Conservation (phyloP, 1,284 basidiomycete species). For the Ceratorhiza oryzae-sativae region DNA sequence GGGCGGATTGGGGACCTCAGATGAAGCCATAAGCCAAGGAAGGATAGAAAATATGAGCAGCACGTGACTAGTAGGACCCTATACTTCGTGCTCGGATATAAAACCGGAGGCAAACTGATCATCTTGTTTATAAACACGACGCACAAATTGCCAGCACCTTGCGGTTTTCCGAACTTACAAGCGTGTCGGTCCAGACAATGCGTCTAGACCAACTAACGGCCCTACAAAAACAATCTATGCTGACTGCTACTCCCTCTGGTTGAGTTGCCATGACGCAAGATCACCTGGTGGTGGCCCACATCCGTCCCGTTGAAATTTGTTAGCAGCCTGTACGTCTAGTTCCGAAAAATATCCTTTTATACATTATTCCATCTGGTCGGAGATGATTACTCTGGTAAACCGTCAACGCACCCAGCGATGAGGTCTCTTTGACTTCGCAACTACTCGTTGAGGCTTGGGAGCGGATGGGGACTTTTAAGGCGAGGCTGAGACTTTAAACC, state of each 20-base stretch:
- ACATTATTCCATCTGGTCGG: neutral
- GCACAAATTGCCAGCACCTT: constrained; percentile 37
- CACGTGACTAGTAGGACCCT: constrained; percentile 29
- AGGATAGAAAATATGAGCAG: neutral
- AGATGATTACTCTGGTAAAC: constrained; percentile 40
- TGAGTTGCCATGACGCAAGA: constrained; percentile 39
- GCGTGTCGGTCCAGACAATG: constrained; percentile 37
- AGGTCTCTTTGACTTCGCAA: neutral
- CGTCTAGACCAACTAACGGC: constrained; percentile 26
- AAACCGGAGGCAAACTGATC: constrained; percentile 1
- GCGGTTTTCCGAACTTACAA: constrained; percentile 17
- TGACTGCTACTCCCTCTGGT: constrained; percentile 39
- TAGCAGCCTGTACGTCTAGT: constrained; percentile 16
- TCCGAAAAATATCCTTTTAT: neutral
- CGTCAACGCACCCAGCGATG: constrained; percentile 36
- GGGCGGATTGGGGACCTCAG: constrained; percentile 18
- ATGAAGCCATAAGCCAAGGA: constrained; percentile 7
- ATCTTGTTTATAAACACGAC: constrained; percentile 26
- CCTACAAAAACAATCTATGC: constrained; percentile 41
- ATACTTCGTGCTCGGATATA: neutral
- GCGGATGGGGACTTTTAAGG: constrained; percentile 39
- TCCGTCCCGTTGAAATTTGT: neutral
- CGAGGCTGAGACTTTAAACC: constrained; percentile 32
- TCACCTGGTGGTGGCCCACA: constrained; percentile 40
- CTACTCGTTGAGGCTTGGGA: constrained; percentile 28